These are phyloP conservation scores for Eragrostis curvula DNA, from an alignment of 176 grass and related monocot species.

Conservation along the genomic window DNA sequence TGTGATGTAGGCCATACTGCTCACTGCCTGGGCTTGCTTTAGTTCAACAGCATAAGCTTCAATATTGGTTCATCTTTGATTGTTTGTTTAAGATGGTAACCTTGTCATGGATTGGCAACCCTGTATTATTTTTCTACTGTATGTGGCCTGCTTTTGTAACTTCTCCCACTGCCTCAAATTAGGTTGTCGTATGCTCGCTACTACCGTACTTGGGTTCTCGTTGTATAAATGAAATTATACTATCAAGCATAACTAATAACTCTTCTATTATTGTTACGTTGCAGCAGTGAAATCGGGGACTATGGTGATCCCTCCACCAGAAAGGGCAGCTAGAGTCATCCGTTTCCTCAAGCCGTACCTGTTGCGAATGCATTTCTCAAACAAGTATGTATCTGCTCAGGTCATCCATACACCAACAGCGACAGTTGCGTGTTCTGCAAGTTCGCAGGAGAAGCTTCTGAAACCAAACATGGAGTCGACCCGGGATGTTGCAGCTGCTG, in stretches of 20 bases:
- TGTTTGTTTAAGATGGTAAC: not conserved
- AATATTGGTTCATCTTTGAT: not conserved
- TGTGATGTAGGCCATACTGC: not conserved
- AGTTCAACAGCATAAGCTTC: not conserved
- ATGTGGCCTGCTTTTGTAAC: conserved; percentile 5
- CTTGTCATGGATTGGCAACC: not conserved
- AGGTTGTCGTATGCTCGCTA: not conserved
- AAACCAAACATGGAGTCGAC: conserved; percentile 73
- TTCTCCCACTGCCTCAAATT: not conserved
- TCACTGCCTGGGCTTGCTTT: not conserved
- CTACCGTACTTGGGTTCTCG: not conserved
- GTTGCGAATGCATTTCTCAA: conserved; percentile 80
- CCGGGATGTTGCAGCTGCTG: conserved; percentile 64
- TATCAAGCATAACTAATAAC: not conserved
- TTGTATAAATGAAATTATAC: not conserved
- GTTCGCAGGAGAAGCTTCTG: conserved; percentile 78
- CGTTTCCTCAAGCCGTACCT: conserved; percentile 72
- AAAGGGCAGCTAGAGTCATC: conserved; percentile 54
- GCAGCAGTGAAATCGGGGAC: conserved; percentile 1
- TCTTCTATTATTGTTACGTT: not conserved
- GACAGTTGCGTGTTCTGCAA: conserved; percentile 57
- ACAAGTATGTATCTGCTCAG: conserved; percentile 64
- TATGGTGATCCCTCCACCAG: conserved; percentile 78
- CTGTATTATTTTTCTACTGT: not conserved
- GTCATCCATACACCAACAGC: conserved; percentile 74